Base-by-base conservation (phyloP, 768 basidiomycete species). In the Strobilomyces echinocephalus region DNA sequence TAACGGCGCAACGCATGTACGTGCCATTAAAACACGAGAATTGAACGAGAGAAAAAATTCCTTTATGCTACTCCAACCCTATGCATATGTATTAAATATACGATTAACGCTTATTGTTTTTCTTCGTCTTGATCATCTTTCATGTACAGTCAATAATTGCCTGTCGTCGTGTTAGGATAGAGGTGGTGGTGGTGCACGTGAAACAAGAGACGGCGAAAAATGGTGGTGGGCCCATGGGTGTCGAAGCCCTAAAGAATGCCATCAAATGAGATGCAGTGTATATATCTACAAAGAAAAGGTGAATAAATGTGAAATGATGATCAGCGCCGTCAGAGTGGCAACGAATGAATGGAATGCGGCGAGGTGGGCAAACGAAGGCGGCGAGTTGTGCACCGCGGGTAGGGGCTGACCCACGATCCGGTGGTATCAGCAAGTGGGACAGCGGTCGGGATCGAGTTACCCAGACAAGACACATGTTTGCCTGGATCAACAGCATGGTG, bases 121-220 rank as follows among this genome's bases (percentile, higher is more conserved):
- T 45, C 39, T 44, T 49, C 48, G 18, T 50, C 40, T 33, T 21
- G n/a, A 31, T 49, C 28, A 8, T 48, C 47, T 28, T 46, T 18
- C 21, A 42, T 55, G 56, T 60, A 61, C 58, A 53, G 30, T 54
- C 30, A 34, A 33, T 46, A 48, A 30, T 49, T 47, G 34, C 44
- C 30, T 48, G 30, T 49, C 16, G 26, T 38, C 15, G 34, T 35
- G 50, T 50, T 48, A 41, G 36, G 46, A 40, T 48, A 49, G 35
- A 14, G 30, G 44, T 12, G 45, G 43, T 52, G 44, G 36, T 36
- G 38, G 35, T 47, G 52, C 24, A 35, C 48, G 36, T 59, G 51
- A 43, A 34, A 41, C 24, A 51, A 11, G 42, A 54, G 38, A 57
- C 55, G 11, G 43, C 14, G 6, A 57, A 49, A 62, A 50, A 63